Base-by-base conservation (phyloP, 192 early-diverging fungal species). In the Backusella tarrabulga region DNA sequence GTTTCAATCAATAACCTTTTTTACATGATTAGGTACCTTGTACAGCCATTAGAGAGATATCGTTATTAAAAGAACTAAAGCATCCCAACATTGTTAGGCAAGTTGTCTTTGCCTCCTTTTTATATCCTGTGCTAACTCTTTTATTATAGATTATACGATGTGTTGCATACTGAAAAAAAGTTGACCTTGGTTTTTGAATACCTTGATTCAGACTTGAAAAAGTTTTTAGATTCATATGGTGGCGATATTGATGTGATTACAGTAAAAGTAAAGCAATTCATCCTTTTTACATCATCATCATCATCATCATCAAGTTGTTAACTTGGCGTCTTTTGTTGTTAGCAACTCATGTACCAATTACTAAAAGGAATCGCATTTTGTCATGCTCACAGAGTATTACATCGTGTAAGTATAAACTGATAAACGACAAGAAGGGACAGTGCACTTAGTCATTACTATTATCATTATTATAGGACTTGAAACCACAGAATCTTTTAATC, bases 101-200 rank as follows among this genome's bases (percentile, higher is more conserved):
- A 83, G 86, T 80, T 26, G 12, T 14, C 42, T 12, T 44, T 44
- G 6, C 3, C 2, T 36, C 0, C 1, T 4, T 14, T 40, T 34
- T n/a, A 35, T 72, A 72, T 34, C 38, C 11, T 32, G 12, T 17
- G 9, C 41, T 17, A 40, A 40, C 38, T 40, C 11, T 8, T 40
- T 40, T 86, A 87, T 56, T 79, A 82, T 71, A 92, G 95, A 68
- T 87, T 99, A 34, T 96, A 98, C 81, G 97, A 99, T 87, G 97
- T 99, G 44, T 82, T 94, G 75, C 97, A 99, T 81, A 98, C 97
- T 15, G 97, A 99, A 81, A 96, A 97, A 86, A 99, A 97, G 85
- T 84, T 99, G 67, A 98, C 96, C 36, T 89, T 99, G 70, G 97
- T 99, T 34, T 99, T 99, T 88, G 98, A 99, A 84, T 98, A 93